These are phyloP conservation scores for Crithidia expoeki DNA, from an alignment of 208 protist species.

Conservation along the genomic window DNA sequence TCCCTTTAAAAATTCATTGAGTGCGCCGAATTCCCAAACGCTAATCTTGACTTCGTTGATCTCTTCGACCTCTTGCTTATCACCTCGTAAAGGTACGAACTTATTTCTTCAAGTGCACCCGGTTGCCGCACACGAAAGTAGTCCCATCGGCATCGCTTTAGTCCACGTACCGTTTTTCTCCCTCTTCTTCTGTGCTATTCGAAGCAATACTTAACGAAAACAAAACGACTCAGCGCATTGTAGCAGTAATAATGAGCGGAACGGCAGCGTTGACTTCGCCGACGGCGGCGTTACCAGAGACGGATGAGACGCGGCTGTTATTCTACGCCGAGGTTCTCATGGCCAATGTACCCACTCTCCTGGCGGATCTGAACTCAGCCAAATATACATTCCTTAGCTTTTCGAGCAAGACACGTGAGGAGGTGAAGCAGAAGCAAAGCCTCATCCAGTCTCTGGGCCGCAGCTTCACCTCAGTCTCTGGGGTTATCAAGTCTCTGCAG, in stretches of 20 bases:
- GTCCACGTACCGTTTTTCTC: no score
- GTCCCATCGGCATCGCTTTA: no score
- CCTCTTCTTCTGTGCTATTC: no score
- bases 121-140: no score
- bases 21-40: no score
- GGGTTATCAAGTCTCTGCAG: conserved; percentile 25
- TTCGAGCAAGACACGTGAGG: conserved; percentile 63
- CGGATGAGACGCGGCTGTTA: conserved; percentile 52
- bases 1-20: no score
- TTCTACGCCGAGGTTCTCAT: conserved; percentile 71
- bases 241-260: no score
- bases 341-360: conserved; percentile 59
- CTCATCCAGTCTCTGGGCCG: conserved; percentile 63
- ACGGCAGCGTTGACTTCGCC: background rate
- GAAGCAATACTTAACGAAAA: background rate
- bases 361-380: conserved; percentile 68
- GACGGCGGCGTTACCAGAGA: conserved; percentile 28
- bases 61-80: no score
- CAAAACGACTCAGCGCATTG: background rate
- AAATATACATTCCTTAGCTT: conserved; percentile 77
- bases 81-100: no score
- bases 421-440: conserved; percentile 69
- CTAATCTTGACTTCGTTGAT: no score
- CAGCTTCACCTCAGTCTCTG: conserved; percentile 40
- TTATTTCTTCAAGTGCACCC: no score